phyloP scores from a whole-genome alignment of 176 grass and related monocot species.

The Melocanna baccifera region DNA sequence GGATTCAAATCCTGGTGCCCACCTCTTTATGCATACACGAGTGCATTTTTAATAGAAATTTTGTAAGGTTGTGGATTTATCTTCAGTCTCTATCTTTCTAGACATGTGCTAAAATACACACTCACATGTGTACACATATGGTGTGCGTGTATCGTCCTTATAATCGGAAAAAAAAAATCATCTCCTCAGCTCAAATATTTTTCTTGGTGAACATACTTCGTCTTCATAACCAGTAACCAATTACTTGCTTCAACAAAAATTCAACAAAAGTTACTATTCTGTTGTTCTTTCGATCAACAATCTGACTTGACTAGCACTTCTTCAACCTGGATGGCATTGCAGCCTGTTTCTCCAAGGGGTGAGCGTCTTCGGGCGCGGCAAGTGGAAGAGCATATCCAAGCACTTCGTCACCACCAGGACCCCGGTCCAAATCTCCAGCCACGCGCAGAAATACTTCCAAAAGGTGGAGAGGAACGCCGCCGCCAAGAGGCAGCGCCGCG shows the following conservation, averaged over 20 bases:
- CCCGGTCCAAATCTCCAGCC: not conserved
- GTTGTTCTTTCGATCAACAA: not conserved
- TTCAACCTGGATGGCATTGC: not conserved
- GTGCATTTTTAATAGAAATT: too few relatives aligned
- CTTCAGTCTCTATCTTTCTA: too few relatives aligned
- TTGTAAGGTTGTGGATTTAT: too few relatives aligned
- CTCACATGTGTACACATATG: too few relatives aligned
- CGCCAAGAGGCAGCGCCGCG: not conserved
- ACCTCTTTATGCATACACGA: too few relatives aligned
- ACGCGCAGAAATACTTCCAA: conserved; percentile 28
- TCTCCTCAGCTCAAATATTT: not conserved
- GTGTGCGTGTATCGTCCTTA: too few relatives aligned
- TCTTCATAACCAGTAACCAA: not conserved
- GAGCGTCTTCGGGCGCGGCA: not conserved
- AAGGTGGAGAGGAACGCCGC: not conserved
- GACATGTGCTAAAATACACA: fast-evolving
- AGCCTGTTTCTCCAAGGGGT: not conserved
- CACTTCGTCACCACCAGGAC: not conserved
- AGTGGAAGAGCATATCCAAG: conserved; percentile 22
- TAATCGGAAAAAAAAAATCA: too few relatives aligned
- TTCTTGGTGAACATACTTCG: not conserved
- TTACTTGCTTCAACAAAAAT: not conserved
- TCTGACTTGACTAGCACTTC: not conserved
- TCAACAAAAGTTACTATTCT: not conserved
- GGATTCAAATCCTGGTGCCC: too few relatives aligned